A percentile compares a stretch with the other conserved stretches of the same genome.
Evolutionary conservation across 2,329 filamentous ascomycete species (phyloP).

Genomic region (Talaromyces piceae): DNA sequence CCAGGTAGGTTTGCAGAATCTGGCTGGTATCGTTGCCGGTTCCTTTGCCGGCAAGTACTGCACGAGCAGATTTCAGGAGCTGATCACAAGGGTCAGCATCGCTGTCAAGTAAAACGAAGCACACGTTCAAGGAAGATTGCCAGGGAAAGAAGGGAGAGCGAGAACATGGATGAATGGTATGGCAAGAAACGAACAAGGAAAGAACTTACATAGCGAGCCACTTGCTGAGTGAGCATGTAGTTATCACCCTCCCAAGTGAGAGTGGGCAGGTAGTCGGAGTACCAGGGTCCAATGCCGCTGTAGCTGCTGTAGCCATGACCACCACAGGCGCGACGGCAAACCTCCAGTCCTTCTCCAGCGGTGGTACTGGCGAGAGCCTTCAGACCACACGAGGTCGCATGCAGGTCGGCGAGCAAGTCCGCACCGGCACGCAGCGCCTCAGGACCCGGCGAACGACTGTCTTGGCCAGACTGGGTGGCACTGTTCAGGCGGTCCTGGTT

Average conservation of each 20-base stretch:
- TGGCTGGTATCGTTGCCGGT: constrained; percentile 61
- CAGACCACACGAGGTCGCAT: constrained; percentile 68
- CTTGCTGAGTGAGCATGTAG: constrained; percentile 76
- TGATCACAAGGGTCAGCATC: constrained; percentile 15
- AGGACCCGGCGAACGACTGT: constrained; percentile 45
- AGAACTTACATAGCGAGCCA: constrained; percentile 53
- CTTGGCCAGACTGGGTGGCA: constrained; percentile 19
- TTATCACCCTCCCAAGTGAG: constrained; percentile 71
- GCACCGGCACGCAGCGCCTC: neutral
- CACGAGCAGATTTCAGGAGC: constrained; percentile 66
- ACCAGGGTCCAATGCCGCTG: constrained; percentile 68
- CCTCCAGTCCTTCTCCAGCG: constrained; percentile 66
- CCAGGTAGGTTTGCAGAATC: constrained; percentile 59
- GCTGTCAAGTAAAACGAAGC: neutral
- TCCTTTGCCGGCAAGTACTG: constrained; percentile 58
- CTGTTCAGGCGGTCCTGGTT: neutral
- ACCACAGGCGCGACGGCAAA: constrained; percentile 67
- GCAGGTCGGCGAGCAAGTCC: constrained; percentile 57
- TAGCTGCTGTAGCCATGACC: constrained; percentile 71
- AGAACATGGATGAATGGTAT: neutral
- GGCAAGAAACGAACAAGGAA: neutral
- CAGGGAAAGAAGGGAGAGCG: too few relatives aligned
- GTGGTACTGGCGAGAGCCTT: constrained; percentile 66
- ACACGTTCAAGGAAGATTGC: too few relatives aligned
- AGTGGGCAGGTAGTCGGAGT: constrained; percentile 67